Evolutionary conservation across 164 flowering plant genomes (phyloP).

Genomic region (Warburgia ugandensis): DNA sequence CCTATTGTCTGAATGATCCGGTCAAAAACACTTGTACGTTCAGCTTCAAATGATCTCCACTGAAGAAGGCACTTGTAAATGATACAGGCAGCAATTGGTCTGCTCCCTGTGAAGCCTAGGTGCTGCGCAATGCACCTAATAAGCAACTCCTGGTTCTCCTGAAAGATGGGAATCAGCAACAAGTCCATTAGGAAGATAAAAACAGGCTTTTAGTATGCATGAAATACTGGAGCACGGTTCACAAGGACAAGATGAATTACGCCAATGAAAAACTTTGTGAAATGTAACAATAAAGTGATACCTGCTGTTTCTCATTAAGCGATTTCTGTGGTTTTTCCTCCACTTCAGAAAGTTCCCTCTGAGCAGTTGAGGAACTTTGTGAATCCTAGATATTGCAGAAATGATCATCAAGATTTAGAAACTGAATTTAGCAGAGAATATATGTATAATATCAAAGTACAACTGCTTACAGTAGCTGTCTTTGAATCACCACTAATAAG

Average conservation of each 20-base stretch:
- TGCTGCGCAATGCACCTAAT: slow-evolving; percentile 65
- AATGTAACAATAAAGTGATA: slow-evolving; percentile 26
- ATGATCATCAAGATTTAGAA: slow-evolving; percentile 4
- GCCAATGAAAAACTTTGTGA: slow-evolving; percentile 49
- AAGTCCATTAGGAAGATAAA: background rate
- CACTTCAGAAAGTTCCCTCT: slow-evolving; percentile 56
- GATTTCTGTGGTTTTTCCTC: slow-evolving; percentile 97
- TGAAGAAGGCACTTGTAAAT: slow-evolving; percentile 96
- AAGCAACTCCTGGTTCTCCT: slow-evolving; percentile 19
- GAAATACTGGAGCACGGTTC: background rate
- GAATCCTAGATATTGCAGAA: slow-evolving; percentile 43
- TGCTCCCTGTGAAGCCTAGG: slow-evolving; percentile 75
- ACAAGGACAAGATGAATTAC: background rate
- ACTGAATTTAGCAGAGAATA: background rate
- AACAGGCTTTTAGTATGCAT: background rate
- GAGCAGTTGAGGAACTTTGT: slow-evolving; percentile 45
- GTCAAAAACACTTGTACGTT: slow-evolving; percentile 92
- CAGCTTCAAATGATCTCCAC: slow-evolving; percentile 99
- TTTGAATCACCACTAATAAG: slow-evolving; percentile 30
- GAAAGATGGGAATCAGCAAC: background rate
- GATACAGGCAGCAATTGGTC: slow-evolving; percentile 94
- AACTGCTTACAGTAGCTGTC: slow-evolving; percentile 40
- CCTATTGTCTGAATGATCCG: slow-evolving; percentile 92
- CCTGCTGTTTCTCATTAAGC: slow-evolving; percentile 94
- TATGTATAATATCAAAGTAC: background rate